A percentile compares a stretch with the other conserved stretches of the same genome.
phyloP scores from a whole-genome alignment of 148 eudicot genomes.

The Nyssa sinensis region DNA sequence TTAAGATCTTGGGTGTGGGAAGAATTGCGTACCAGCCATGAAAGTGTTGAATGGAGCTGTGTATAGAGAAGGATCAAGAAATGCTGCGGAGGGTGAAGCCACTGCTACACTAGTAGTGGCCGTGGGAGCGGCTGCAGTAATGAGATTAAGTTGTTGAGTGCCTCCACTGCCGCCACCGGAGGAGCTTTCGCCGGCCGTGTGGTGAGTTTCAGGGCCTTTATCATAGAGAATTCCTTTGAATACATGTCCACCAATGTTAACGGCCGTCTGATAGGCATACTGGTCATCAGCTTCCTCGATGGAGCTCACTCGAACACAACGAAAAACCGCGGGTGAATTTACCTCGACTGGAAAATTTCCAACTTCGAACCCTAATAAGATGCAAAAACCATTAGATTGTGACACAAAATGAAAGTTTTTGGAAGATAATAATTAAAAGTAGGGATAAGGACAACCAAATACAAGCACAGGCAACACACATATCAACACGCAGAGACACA shows the following conservation, averaged over 20 bases:
- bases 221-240: constrained; percentile 82
- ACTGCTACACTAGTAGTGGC: constrained; percentile 14
- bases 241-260: constrained; percentile 73
- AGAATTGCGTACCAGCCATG: constrained; percentile 83
- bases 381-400: neutral
- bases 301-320: constrained; percentile 75
- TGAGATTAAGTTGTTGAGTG: constrained; percentile 32
- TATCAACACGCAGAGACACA: constrained; percentile 1
- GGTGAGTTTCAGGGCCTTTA: constrained; percentile 58
- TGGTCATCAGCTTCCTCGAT: constrained; percentile 58
- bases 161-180: constrained; percentile 39
- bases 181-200: constrained; percentile 44
- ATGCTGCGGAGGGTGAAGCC: constrained; percentile 24
- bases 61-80: constrained; percentile 50
- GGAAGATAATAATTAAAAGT: too few relatives aligned
- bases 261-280: constrained; percentile 79
- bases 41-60: constrained; percentile 51
- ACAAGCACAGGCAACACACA: neutral
- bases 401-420: neutral
- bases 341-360: constrained; percentile 70
- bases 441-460: neutral
- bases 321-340: constrained; percentile 52
- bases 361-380: constrained; percentile 48
- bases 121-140: constrained; percentile 19
- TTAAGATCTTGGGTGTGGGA: constrained; percentile 70